Evolutionary conservation across 2,329 filamentous ascomycete genomes (phyloP).

Genomic region (Monilinia laxa): DNA sequence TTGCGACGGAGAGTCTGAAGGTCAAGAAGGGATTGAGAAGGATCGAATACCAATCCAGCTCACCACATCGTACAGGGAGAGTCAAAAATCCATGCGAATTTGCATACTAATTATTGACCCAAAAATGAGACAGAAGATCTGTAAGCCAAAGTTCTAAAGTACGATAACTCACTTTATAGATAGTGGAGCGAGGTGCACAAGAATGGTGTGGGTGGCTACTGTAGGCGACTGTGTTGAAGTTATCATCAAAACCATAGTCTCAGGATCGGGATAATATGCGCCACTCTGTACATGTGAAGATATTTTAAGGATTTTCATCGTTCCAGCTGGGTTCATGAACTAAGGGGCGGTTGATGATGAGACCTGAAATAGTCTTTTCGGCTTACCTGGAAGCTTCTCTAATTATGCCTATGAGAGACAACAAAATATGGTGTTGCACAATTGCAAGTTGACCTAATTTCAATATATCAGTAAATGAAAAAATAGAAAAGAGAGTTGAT

Average conservation of each 20-base stretch:
- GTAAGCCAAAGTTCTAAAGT: too few relatives aligned
- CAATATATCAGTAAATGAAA: not conserved
- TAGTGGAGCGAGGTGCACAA: not conserved
- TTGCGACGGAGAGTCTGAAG: not conserved
- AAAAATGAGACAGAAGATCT: not conserved
- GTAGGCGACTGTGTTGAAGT: not conserved
- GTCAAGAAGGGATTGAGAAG: not conserved
- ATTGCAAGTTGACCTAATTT: not conserved
- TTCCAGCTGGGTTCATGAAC: not conserved
- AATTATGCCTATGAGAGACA: not conserved
- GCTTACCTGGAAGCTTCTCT: not conserved
- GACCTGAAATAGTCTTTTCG: not conserved
- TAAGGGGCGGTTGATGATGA: not conserved
- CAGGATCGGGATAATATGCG: not conserved
- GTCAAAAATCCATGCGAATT: not conserved
- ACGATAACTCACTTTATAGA: too few relatives aligned
- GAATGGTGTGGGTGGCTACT: not conserved
- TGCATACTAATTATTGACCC: not conserved
- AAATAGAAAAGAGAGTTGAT: not conserved
- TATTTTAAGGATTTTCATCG: not conserved
- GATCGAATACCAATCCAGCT: not conserved
- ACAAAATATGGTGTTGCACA: not conserved
- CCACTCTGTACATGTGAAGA: not conserved
- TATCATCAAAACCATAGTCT: not conserved
- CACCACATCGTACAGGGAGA: not conserved